Evolutionary conservation across 768 basidiomycete genomes (phyloP).

Genomic region (Lentinula sp.): DNA sequence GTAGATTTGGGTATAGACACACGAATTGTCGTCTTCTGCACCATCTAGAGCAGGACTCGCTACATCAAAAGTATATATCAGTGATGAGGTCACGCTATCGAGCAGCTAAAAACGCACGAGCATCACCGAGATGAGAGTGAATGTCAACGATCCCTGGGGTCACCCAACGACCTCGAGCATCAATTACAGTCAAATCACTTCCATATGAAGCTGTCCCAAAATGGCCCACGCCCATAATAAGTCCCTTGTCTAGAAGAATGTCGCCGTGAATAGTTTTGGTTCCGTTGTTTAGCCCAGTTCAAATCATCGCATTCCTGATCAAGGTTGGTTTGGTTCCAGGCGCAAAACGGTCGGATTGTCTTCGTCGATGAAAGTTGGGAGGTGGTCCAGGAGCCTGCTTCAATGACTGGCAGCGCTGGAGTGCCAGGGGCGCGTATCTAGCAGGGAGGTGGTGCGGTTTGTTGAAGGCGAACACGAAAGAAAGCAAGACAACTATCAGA

Average conservation of each 20-base stretch:
- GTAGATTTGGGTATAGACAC: not conserved
- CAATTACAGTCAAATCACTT: constrained; percentile 28
- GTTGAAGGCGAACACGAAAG: not conserved
- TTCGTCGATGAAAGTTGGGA: constrained; percentile 13
- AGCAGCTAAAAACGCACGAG: not conserved
- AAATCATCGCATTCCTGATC: constrained; percentile 53
- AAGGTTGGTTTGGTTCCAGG: constrained; percentile 37
- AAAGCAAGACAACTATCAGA: not conserved
- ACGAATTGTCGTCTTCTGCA: constrained; percentile 49
- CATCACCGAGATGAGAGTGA: constrained; percentile 45
- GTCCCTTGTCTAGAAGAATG: constrained; percentile 39
- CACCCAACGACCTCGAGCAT: constrained; percentile 50
- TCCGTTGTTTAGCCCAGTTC: constrained; percentile 50
- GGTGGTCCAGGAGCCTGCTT: constrained; percentile 36
- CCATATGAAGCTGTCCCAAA: constrained; percentile 14
- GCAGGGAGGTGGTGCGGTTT: constrained; percentile 29
- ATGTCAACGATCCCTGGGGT: constrained; percentile 43
- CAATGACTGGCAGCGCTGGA: constrained; percentile 48
- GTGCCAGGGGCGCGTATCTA: constrained; percentile 53
- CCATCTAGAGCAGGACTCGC: constrained; percentile 26
- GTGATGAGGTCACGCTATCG: not conserved
- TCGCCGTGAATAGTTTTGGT: constrained; percentile 37
- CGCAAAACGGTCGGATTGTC: constrained; percentile 36
- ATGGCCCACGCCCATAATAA: constrained; percentile 33
- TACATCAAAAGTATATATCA: not conserved